Conservation (phyloP, 495 filamentous ascomycete genomes). For the Neurospora terricola region DNA sequence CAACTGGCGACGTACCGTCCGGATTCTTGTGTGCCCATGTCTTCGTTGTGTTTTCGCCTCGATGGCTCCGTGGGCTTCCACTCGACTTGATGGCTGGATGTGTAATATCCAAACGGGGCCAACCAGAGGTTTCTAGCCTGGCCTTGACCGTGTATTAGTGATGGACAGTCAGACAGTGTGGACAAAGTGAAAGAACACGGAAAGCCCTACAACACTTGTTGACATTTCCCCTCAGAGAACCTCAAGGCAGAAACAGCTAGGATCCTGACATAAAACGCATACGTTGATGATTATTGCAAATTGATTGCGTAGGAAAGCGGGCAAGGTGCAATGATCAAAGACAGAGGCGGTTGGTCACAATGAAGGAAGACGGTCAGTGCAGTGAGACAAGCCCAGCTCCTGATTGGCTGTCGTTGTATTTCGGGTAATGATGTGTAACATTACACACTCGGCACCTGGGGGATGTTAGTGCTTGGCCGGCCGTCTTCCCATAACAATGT, state of each 20-base stretch:
- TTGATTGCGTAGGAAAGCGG: not conserved
- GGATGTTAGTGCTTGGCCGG: not conserved
- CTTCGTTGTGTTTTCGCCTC: not conserved
- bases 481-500: not conserved
- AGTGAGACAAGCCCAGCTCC: not conserved
- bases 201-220: not conserved
- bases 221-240: not conserved
- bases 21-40: not conserved
- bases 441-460: not conserved
- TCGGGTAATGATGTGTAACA: not conserved
- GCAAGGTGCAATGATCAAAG: not conserved
- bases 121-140: not conserved
- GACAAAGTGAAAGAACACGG: not conserved
- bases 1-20: not conserved
- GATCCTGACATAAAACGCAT: not conserved
- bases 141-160: not conserved
- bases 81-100: not conserved
- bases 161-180: not conserved
- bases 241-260: not conserved
- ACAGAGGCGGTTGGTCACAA: not conserved
- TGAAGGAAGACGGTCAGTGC: not conserved
- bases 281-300: not conserved
- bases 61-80: not conserved
- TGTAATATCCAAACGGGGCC: not conserved
- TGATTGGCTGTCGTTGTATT: not conserved